Base-by-base conservation (phyloP, 805 yeast species). In the Lipomyces japonicus region DNA sequence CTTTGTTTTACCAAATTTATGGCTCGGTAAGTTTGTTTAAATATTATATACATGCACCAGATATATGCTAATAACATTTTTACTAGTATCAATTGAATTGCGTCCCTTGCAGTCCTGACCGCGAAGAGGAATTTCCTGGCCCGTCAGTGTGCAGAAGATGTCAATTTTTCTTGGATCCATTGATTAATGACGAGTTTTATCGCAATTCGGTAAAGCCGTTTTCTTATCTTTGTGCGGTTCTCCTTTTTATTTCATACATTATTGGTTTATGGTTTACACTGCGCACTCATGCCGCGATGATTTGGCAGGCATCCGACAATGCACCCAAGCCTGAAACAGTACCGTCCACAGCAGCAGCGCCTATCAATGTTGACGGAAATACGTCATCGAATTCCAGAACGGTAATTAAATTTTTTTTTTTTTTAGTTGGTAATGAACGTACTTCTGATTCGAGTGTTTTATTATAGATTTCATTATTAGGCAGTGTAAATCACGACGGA, bases 271-370 rank as follows among this genome's bases (percentile, higher is more conserved):
- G 88, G 78, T 93, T 93, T 67, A 93, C 98, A 0, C 75, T 93
- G 62, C 79, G 95, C 62, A 93, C 97, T 0, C 98, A 93, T 68
- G 98, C 98, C 0, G 91, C 96, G 0, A 73, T 89, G 70, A 93
- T 93, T 57, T 93, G 98, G 98, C 55, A 44, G 39, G 37, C 49
- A 26, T 41, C 53, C 16, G 48, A 41, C 30, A 36, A 38, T 34
- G 45, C 44, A 16, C 48, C 59, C 4, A 34, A 44, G 21, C 26
- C 31, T 12, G 34, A 35, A 21, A 19, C 31, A 14, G 37, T 14
- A 6, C 41, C 46, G 41, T 19, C 58, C 22, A 48, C 48, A 10
- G 41, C 48, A 16, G 53, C 31, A 4, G 50, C 26, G 18, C 45
- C 36, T 35, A 42, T 26, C 24, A 21, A 36, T 2, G 32, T 21